Conservation (phyloP, 139 green algal species). For the Chlorella sp. region DNA sequence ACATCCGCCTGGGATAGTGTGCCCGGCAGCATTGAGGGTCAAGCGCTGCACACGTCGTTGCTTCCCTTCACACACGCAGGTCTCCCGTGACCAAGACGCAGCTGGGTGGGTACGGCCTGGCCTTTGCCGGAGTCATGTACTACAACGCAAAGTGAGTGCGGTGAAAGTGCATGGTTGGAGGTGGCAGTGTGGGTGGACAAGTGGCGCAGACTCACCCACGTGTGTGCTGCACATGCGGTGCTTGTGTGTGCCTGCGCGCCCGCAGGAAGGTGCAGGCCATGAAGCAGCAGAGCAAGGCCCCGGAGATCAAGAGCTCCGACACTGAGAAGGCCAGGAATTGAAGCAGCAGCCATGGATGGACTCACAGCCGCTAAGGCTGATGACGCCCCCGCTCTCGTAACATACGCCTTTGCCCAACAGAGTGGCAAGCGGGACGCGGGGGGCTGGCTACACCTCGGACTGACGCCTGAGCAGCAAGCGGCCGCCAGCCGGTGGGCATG, state of each 20-base stretch:
- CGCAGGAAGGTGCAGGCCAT: background rate
- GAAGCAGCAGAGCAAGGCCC: background rate
- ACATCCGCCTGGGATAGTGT: background rate
- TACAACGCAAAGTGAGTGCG: slow-evolving; percentile 58
- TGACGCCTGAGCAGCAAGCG: too few relatives aligned
- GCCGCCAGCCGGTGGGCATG: too few relatives aligned
- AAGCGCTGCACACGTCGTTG: background rate
- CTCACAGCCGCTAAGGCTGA: too few relatives aligned
- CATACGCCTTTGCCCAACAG: too few relatives aligned
- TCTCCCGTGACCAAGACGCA: slow-evolving; percentile 53
- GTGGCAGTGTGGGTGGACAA: background rate
- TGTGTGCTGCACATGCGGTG: background rate
- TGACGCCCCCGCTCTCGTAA: too few relatives aligned
- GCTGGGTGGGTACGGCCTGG: slow-evolving; percentile 59
- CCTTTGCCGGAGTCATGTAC: slow-evolving; percentile 55
- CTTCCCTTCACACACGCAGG: slow-evolving; percentile 12
- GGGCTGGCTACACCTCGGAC: too few relatives aligned
- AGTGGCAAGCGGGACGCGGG: too few relatives aligned
- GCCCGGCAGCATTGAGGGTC: background rate
- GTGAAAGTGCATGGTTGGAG: background rate
- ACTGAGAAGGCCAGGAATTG: too few relatives aligned
- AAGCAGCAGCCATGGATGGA: too few relatives aligned
- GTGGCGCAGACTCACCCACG: background rate
- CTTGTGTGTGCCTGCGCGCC: background rate
- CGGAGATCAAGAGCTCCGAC: too few relatives aligned